These are phyloP conservation scores for Termitomyces sp. DNA, from an alignment of 768 basidiomycete genomes.

Conservation along the genomic window DNA sequence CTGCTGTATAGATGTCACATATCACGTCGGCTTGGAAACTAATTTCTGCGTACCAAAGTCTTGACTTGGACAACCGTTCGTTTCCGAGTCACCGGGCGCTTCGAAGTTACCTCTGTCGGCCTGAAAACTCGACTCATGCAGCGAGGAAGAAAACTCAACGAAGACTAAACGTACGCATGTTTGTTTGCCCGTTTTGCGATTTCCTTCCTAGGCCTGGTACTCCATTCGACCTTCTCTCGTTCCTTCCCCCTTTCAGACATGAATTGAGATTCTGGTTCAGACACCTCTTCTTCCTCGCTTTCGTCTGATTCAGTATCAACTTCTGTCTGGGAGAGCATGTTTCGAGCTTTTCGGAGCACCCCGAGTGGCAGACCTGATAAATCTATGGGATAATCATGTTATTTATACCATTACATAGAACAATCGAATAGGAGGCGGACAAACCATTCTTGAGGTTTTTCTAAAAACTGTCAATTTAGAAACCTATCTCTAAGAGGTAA, in stretches of 20 bases:
- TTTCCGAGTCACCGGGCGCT: slow-evolving; percentile 74
- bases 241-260: slow-evolving; percentile 10
- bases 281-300: slow-evolving; percentile 12
- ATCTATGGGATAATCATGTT: slow-evolving; percentile 32
- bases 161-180: slow-evolving; percentile 67
- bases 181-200: slow-evolving; percentile 68
- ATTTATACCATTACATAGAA: neutral
- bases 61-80: slow-evolving; percentile 67
- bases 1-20: slow-evolving; percentile 40
- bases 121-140: slow-evolving; percentile 32
- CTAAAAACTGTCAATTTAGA: neutral
- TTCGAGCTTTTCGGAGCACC: slow-evolving; percentile 61
- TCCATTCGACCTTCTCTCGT: slow-evolving; percentile 39
- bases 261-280: slow-evolving; percentile 3
- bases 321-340: slow-evolving; percentile 41
- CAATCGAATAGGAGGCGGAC: neutral
- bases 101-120: slow-evolving; percentile 80
- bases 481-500: neutral
- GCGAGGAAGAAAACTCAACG: neutral
- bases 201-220: slow-evolving; percentile 37
- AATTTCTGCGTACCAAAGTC: slow-evolving; percentile 49
- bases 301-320: slow-evolving; percentile 24
- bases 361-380: slow-evolving; percentile 61
- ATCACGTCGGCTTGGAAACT: slow-evolving; percentile 1
- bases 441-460: slow-evolving; percentile 6